Evolutionary conservation across 495 filamentous ascomycete genomes (phyloP).

Genomic region (Penicillium canescens): DNA sequence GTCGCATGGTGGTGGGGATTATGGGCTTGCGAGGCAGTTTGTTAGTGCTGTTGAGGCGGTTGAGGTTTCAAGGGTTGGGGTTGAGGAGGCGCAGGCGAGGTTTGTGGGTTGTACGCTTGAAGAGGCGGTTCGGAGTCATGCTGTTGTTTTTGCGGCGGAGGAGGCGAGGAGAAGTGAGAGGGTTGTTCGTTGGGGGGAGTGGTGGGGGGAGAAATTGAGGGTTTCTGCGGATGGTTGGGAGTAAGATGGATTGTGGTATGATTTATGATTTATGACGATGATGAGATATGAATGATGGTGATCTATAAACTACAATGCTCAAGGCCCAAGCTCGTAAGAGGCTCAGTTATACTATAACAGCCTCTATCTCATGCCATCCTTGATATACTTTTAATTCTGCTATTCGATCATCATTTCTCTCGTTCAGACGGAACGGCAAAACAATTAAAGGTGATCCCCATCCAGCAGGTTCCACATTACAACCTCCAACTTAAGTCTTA

Average conservation of each 20-base stretch:
- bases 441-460: slow-evolving; percentile 26
- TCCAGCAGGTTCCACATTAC: slow-evolving; percentile 28
- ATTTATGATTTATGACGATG: slow-evolving; percentile 4
- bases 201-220: slow-evolving; percentile 65
- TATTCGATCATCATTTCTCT: slow-evolving; percentile 18
- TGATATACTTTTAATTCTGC: slow-evolving; percentile 11
- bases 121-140: slow-evolving; percentile 85
- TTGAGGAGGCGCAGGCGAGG: slow-evolving; percentile 70
- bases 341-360: slow-evolving; percentile 1
- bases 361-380: slow-evolving; percentile 7
- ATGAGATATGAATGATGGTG: slow-evolving; percentile 11
- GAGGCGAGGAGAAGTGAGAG: slow-evolving; percentile 69
- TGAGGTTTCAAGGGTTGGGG: slow-evolving; percentile 64
- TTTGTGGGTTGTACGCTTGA: slow-evolving; percentile 80
- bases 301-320: background rate
- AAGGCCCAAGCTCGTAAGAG: background rate
- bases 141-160: slow-evolving; percentile 92
- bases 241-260: background rate
- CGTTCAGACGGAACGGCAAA: slow-evolving; percentile 8
- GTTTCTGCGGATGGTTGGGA: slow-evolving; percentile 14
- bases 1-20: slow-evolving; percentile 85
- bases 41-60: slow-evolving; percentile 79
- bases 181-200: slow-evolving; percentile 73
- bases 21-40: slow-evolving; percentile 76
- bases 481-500: slow-evolving; percentile 66